These are phyloP conservation scores for Pythium monospermum DNA, from an alignment of 352 stramenopile genomes.

Conservation along the genomic window DNA sequence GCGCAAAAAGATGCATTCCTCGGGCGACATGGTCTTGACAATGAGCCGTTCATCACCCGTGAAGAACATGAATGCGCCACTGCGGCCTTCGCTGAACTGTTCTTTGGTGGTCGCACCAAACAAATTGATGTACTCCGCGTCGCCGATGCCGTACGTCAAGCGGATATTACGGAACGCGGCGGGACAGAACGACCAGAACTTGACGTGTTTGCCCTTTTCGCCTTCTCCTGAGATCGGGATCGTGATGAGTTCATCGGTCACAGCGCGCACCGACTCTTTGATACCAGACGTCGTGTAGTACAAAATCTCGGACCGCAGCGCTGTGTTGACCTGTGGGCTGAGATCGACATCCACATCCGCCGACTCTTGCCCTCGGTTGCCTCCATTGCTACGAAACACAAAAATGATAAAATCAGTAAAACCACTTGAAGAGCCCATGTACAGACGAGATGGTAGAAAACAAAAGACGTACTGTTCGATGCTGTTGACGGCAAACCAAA, in stretches of 20 bases:
- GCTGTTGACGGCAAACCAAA: conserved; percentile 89
- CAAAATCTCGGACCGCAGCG: conserved; percentile 82
- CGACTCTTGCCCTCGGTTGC: conserved; percentile 48
- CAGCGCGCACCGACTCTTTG: conserved; percentile 75
- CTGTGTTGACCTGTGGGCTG: conserved; percentile 86
- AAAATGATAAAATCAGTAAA: neutral
- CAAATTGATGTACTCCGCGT: conserved; percentile 78
- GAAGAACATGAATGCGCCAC: conserved; percentile 92
- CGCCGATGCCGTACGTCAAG: conserved; percentile 71
- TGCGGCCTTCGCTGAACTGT: conserved; percentile 84
- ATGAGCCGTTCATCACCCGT: conserved; percentile 85
- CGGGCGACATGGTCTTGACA: conserved; percentile 87
- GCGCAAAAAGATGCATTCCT: conserved; percentile 84
- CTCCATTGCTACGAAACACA: neutral
- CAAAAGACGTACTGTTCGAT: conserved; percentile 49
- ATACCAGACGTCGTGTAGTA: conserved; percentile 90
- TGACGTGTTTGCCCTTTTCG: conserved; percentile 78
- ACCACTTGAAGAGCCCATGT: neutral
- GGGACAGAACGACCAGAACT: conserved; percentile 86
- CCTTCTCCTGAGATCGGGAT: conserved; percentile 78
- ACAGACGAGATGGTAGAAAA: neutral
- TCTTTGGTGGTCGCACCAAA: conserved; percentile 86
- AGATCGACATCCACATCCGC: conserved; percentile 82
- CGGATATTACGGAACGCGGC: conserved; percentile 85
- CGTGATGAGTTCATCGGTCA: conserved; percentile 66